Evolutionary conservation across 2,329 filamentous ascomycete genomes (phyloP).

Genomic region (Westerdykella ornata): DNA sequence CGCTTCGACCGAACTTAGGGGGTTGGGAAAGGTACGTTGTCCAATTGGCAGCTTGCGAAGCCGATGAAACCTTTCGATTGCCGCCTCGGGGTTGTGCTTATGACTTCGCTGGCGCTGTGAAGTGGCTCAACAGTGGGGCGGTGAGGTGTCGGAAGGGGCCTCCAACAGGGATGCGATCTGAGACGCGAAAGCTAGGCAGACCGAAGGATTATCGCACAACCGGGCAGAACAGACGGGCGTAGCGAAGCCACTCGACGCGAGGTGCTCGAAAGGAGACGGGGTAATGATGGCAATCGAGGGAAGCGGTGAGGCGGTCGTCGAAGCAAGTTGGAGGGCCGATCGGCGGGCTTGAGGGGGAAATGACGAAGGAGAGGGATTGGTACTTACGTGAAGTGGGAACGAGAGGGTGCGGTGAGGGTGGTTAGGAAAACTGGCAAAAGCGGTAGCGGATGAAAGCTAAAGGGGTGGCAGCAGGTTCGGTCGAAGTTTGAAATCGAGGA

Average conservation of each 20-base stretch:
- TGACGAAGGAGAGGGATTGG: slow-evolving; percentile 20
- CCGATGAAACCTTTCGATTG: background rate
- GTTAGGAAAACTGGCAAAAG: slow-evolving; percentile 9
- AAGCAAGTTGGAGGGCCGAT: slow-evolving; percentile 25
- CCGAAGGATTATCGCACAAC: background rate
- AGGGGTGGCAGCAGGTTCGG: background rate
- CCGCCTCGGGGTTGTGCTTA: background rate
- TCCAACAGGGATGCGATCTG: slow-evolving; percentile 16
- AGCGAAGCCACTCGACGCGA: slow-evolving; percentile 7
- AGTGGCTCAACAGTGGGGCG: slow-evolving; percentile 10
- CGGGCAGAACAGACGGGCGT: background rate
- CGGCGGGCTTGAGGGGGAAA: slow-evolving; percentile 16
- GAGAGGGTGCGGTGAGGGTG: slow-evolving; percentile 9
- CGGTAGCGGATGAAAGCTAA: slow-evolving; percentile 4
- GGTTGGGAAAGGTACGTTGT: background rate
- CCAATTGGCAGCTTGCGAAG: background rate
- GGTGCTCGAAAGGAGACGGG: slow-evolving; percentile 8
- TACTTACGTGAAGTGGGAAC: slow-evolving; percentile 23
- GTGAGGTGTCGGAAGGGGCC: slow-evolving; percentile 27
- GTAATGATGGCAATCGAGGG: slow-evolving; percentile 17
- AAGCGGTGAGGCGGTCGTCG: slow-evolving; percentile 15
- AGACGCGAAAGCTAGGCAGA: slow-evolving; percentile 11
- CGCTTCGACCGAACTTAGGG: background rate
- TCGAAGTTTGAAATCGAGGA: background rate
- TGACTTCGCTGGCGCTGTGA: slow-evolving; percentile 15